Evolutionary conservation across 2,329 filamentous ascomycete species (phyloP).

Genomic region (Fusarium nanum): DNA sequence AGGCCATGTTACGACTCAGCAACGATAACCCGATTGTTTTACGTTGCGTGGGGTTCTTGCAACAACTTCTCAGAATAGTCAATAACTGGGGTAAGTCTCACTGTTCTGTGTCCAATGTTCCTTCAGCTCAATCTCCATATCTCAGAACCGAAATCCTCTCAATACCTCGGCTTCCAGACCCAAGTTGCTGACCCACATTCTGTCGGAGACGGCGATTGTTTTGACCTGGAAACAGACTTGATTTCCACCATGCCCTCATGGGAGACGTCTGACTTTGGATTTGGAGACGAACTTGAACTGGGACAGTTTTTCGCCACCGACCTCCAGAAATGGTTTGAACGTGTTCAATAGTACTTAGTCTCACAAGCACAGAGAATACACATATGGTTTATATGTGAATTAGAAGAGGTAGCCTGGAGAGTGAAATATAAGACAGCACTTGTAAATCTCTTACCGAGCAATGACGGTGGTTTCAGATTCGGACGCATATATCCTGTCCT

Average conservation of each 20-base stretch:
- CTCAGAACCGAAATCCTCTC: neutral
- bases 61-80: slow-evolving; percentile 1
- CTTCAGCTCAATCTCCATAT: fast-evolving
- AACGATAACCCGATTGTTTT: neutral
- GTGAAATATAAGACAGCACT: neutral
- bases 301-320: slow-evolving; percentile 13
- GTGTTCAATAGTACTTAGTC: neutral
- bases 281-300: slow-evolving; percentile 16
- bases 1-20: neutral
- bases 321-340: slow-evolving; percentile 14
- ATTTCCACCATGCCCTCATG: slow-evolving; percentile 2
- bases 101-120: fast-evolving
- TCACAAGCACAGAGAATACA: neutral
- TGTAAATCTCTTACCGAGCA: neutral
- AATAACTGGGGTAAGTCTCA: slow-evolving; percentile 1
- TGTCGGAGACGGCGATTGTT: neutral
- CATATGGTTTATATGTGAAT: fast-evolving
- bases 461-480: fast-evolving
- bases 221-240: neutral
- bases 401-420: neutral
- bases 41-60: neutral
- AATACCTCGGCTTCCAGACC: neutral
- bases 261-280: neutral
- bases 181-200: neutral
- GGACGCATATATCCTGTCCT: neutral